Evolutionary conservation across 106 monocot genomes (phyloP), one percentile per base, ranked within the genome.

Genomic region (Apostasia shenzhenica): DNA sequence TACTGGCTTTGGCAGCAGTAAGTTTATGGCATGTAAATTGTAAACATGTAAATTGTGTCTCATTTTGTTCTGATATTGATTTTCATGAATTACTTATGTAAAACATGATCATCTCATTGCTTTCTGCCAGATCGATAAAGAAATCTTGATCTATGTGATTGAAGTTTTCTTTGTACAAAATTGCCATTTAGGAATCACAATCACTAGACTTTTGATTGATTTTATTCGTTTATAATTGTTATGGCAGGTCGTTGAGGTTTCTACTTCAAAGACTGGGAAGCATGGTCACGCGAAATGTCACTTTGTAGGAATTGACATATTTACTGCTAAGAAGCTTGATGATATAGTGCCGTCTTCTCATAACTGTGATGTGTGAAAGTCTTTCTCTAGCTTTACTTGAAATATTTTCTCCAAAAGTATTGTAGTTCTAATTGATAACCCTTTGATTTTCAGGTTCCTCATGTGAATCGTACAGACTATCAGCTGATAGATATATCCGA

Each of bases 251-350:
- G 83, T 83, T 44, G 83, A 82, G 63, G 83, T 83, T 50, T 79
- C 78, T 14, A 79, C 83, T 38, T 83, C 83, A 4, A 83, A 79
- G 67, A 79, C 79, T 67, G 79, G 79, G 49, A 83, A 83, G 73
- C 83, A 83, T 58, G 76, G 83, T 64, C 83, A 83, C 70, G 83
- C 77, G 2, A 74, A 78, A 45, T 81, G 81, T 55, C 76, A 81
- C 68, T 81, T 81, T 72, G 76, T 81, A 13, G 76, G n/a, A 4
- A 81, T 81, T 54, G 76, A 81, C 51, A 81, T 81, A 54, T 81
- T 81, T 67, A 81, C 37, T 50, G 67, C 61, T 1, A 81, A 81
- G 60, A 81, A 81, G 72, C 76, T 81, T 72, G 81, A 81, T 45
- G 81, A 81, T 76, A 76, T 81, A 62, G 81, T 81, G 67, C 76